Evolutionary conservation across 2,329 filamentous ascomycete species (phyloP), one percentile per base, ranked within the genome.

Genomic region (Aureobasidium sp.): DNA sequence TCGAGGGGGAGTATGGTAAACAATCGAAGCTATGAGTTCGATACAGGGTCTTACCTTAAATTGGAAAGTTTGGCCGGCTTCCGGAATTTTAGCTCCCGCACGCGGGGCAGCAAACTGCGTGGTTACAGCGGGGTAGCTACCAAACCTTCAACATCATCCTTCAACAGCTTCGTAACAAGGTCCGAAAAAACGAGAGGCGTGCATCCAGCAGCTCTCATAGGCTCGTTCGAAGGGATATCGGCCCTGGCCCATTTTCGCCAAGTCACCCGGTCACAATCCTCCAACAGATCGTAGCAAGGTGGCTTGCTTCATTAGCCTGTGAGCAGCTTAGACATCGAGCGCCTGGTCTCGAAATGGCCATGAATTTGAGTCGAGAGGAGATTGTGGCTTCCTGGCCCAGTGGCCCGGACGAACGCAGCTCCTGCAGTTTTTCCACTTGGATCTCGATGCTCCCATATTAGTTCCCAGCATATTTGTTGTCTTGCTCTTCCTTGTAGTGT

Each of bases 141-240:
- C 21, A 48, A 59, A 47, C 54, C 32, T 59, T 34, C 41, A 13
- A 36, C 13, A 11, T 11, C 15, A 13, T 32, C 47, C 54, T 25
- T 47, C 54, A 21, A 21, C 54, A 59, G 44, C 54, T 37, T 37
- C 11, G 27, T 7, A 16, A 54, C 21, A 27, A 54, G 37, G 13
- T 54, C 36, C 50, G n/a, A 37, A 37, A 37, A 27, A 54, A 11
- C 9, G 30, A 7, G 21, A 41, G 39, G 53, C 30, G 30, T 36
- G 25, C 5, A n/a, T 54, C 37, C 15, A 29, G 5, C 9, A 25
- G 10, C 16, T 42, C 47, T 52, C 54, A 63, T 63, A 59, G 61
- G 53, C 61, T 63, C 54, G 61, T 59, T 52, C 53, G 52, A 63
- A 63, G 8, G 61, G 61, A 54, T 36, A 25, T 21, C 3, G 11